Evolutionary conservation across 352 stramenopile species (phyloP), one percentile per base, ranked within the genome.

Genomic region (Phytophthora multivora): DNA sequence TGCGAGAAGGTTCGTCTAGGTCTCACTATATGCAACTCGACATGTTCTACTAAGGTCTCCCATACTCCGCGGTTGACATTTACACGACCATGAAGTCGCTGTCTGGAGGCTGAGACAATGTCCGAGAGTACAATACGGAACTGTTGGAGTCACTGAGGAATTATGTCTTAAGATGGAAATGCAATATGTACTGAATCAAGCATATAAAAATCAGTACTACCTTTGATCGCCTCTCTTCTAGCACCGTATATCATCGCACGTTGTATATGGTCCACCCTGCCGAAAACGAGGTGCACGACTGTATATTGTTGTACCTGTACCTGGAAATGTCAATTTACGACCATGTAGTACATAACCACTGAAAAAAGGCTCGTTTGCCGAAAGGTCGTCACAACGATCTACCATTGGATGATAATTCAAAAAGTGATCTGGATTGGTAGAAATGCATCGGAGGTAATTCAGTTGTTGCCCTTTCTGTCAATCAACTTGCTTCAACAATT

Each of bases 341-440:
- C n/a, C n/a, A n/a, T n/a, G n/a, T n/a, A n/a, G n/a, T n/a, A n/a
- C n/a, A n/a, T n/a, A n/a, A n/a, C n/a, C n/a, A n/a, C n/a, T n/a
- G n/a, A n/a, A n/a, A n/a, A n/a, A n/a, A n/a, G 21, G 21, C 21
- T 23, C 57, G 51, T 71, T 69, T 66, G 39, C 26, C 38, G 39
- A 69, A 65, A 64, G 53, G 46, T 59, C 61, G 40, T 33, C 30
- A 51, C 54, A 66, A 61, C 19, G 40, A 13, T 0, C 28, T 23
- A 45, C 39, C 19, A 70, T 66, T 70, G 40, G 47, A 18, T 45
- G 39, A 62, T 33, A 33, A 33, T 5, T 33, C 28, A 10, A 43
- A 52, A 43, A 19, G 1, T n/a, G 12, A 6, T 25, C 28, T 16
- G 21, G 23, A 65, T 65, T 65, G 49, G 49, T 30, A 21, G 25